A percentile compares a stretch with the other conserved stretches of the same genome.
phyloP scores from a whole-genome alignment of 352 stramenopile species.

The Pythium myriotylum region DNA sequence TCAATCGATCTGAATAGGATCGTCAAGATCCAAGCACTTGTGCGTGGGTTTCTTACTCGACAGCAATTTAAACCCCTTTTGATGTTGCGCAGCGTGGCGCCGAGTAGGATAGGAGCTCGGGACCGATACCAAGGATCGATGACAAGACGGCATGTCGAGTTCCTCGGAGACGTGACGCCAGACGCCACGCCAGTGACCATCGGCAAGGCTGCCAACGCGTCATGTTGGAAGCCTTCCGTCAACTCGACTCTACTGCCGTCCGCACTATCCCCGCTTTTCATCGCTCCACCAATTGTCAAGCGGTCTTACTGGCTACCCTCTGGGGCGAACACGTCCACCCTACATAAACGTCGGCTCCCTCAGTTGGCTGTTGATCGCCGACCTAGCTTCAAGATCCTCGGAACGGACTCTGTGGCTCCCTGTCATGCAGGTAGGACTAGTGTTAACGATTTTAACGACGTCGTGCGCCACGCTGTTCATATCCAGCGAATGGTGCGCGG shows the following conservation, averaged over 20 bases:
- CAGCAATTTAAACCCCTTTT: background rate
- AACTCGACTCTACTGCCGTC: no score
- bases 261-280: constrained; percentile 19
- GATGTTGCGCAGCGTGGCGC: background rate
- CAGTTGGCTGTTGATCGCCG: constrained; percentile 5
- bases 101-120: no score
- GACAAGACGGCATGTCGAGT: no score
- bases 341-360: background rate
- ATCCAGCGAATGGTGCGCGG: constrained; percentile 18
- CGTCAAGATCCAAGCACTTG: constrained; percentile 43
- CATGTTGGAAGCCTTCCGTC: no score
- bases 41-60: constrained; percentile 13
- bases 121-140: no score
- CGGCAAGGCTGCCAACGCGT: no score
- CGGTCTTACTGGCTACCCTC: constrained; percentile 76
- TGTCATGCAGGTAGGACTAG: background rate
- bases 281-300: constrained; percentile 36
- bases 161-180: no score
- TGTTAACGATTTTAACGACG: background rate
- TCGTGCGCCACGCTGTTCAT: constrained; percentile 6
- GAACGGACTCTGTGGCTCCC: background rate
- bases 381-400: background rate
- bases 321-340: constrained; percentile 22
- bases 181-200: no score
- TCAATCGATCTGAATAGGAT: constrained; percentile 50